A percentile compares a stretch with the other conserved stretches of the same genome.
phyloP scores from a whole-genome alignment of 305 asterid species.

The Fraxinus nigra region DNA sequence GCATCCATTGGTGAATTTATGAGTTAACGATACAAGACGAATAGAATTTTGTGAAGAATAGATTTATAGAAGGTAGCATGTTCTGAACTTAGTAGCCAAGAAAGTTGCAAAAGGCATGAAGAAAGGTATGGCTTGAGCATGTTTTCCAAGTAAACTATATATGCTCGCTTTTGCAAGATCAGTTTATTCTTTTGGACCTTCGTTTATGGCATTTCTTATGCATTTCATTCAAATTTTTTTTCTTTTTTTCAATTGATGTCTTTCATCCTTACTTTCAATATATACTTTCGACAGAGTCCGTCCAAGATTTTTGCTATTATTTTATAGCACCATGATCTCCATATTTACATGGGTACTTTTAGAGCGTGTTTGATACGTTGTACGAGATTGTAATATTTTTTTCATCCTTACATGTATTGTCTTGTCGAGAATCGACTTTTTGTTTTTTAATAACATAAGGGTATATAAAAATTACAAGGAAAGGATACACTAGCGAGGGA shows the following conservation, averaged over 20 bases:
- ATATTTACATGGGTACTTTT: not conserved
- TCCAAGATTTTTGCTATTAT: not conserved
- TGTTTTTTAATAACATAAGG: not conserved
- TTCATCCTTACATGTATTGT: not conserved
- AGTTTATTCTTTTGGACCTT: not conserved
- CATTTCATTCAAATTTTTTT: not conserved
- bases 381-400: not conserved
- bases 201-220: not conserved
- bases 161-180: constrained; percentile 2
- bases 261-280: not conserved
- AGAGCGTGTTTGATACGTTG: not conserved
- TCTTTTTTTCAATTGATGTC: not conserved
- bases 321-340: not conserved
- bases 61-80: constrained; percentile 25
- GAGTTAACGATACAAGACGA: not conserved
- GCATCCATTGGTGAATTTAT: not conserved
- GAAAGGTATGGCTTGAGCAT: constrained; percentile 43
- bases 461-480: not conserved
- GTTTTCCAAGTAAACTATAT: constrained; percentile 16
- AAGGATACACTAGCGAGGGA: not conserved
- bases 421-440: not conserved
- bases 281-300: not conserved
- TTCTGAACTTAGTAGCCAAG: constrained; percentile 38
- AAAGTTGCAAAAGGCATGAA: constrained; percentile 20
- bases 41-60: not conserved